A percentile compares a stretch with the other conserved stretches of the same genome.
phyloP scores from a whole-genome alignment of 352 stramenopile genomes.

The Phytophthora palmivora region DNA sequence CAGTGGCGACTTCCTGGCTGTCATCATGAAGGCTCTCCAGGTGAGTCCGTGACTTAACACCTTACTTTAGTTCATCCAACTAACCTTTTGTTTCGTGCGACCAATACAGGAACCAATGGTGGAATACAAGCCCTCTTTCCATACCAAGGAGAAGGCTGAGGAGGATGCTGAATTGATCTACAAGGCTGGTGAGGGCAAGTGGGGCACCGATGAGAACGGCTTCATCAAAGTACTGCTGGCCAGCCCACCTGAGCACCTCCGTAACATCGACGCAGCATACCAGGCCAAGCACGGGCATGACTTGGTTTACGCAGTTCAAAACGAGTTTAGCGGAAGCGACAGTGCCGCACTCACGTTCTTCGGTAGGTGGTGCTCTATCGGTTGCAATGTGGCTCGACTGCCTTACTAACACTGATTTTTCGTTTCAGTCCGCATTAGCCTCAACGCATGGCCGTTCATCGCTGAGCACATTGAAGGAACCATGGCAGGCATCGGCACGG shows the following conservation, averaged over 20 bases:
- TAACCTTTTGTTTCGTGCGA: constrained; percentile 6
- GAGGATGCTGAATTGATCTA: constrained; percentile 72
- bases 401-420: too few species aligned
- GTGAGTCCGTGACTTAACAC: constrained; percentile 8
- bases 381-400: not conserved
- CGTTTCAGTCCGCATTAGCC: constrained; percentile 48
- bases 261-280: constrained; percentile 66
- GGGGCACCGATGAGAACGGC: constrained; percentile 71
- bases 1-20: constrained; percentile 54
- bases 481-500: constrained; percentile 77
- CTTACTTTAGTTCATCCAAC: not conserved
- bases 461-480: constrained; percentile 67
- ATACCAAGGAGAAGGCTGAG: constrained; percentile 71
- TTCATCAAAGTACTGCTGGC: constrained; percentile 73
- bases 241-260: constrained; percentile 67
- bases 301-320: constrained; percentile 63
- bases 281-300: constrained; percentile 65
- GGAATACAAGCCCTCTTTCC: constrained; percentile 54
- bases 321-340: constrained; percentile 71
- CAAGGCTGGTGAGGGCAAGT: constrained; percentile 82
- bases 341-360: constrained; percentile 62
- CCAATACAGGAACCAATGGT: constrained; percentile 38
- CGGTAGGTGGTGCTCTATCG: constrained; percentile 25
- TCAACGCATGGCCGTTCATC: constrained; percentile 68
- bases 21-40: constrained; percentile 61